Base-by-base conservation (phyloP, 805 yeast species). In the Lachancea dasiensis region DNA sequence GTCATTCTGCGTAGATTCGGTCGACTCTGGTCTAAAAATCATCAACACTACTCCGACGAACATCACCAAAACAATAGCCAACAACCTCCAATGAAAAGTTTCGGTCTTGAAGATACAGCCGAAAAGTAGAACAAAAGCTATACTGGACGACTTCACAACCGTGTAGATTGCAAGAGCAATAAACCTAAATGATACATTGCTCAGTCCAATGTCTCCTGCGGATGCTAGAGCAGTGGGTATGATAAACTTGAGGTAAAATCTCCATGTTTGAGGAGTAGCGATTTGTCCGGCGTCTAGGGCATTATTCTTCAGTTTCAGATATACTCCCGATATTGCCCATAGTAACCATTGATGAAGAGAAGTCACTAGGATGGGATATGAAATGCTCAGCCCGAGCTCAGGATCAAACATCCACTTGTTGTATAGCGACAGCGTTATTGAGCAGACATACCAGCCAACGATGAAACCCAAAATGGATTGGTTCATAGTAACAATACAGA, bases 391-490 rank as follows among this genome's bases (percentile, higher is more conserved):
- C 14, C 86, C 82, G 7, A 73, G 69, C 5, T 61, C 57, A 0
- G 63, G 62, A 27, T 90, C 89, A 65, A 90, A 92, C 97, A 90
- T 90, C 97, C 97, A 87, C 64, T 89, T 89, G 68, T 92, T 92
- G 65, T 90, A 92, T 21, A 85, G 60, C 6, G 89, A 79, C 14
- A 84, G 75, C 13, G 83, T 63, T 40, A 83, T 65, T 5, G 89
- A 79, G 42, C 81, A 80, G 13, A 70, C 41, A 49, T 81, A 84
- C 94, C 92, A 84, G 4, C 84, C 83, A 6, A 56, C 21, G 2
- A 61, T 60, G 31, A 48, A 41, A 5, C 43, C 14, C 17, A 42
- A 17, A 28, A 45, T 20, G 14, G 40, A 19, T 10, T 26, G 34
- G 25, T 8, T 21, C 40, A 37, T 37, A 17, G 8, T 19, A 10